phyloP scores from a whole-genome alignment of 202 grass and related monocot species.

The Panicum hallii region DNA sequence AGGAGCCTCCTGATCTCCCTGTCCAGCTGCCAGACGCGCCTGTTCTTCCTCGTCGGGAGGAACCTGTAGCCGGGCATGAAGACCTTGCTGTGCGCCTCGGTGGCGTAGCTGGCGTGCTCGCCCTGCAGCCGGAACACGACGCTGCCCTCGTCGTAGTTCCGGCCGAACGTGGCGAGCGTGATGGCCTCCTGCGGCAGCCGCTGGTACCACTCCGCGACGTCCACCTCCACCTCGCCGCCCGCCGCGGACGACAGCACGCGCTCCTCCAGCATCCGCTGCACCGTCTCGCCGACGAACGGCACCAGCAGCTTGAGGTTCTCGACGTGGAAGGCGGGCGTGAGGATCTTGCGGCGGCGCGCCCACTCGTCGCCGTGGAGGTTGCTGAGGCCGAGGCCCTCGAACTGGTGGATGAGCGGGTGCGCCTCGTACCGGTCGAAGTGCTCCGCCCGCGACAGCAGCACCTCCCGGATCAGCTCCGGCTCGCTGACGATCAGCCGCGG shows the following conservation, averaged over 20 bases:
- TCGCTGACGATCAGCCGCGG: conserved; percentile 61
- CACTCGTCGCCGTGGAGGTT: conserved; percentile 70
- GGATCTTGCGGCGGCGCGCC: conserved; percentile 66
- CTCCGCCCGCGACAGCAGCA: conserved; percentile 64
- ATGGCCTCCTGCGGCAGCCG: conserved; percentile 68
- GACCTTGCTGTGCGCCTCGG: conserved; percentile 76
- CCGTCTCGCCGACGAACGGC: conserved; percentile 58
- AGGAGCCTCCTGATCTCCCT: conserved; percentile 62
- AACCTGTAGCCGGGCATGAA: conserved; percentile 83
- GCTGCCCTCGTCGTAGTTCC: conserved; percentile 61
- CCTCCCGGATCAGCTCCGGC: conserved; percentile 72
- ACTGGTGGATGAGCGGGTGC: conserved; percentile 69
- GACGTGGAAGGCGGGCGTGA: conserved; percentile 65
- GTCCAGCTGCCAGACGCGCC: conserved; percentile 61
- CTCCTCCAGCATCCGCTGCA: conserved; percentile 59
- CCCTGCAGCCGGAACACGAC: conserved; percentile 67
- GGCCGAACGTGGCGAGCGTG: conserved; percentile 71
- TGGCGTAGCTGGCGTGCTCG: conserved; percentile 66
- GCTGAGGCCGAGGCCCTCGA: conserved; percentile 75
- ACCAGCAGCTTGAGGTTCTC: conserved; percentile 68
- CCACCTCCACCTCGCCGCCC: conserved; percentile 60
- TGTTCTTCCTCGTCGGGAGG: conserved; percentile 59
- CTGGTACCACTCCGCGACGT: conserved; percentile 63
- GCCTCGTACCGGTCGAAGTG: conserved; percentile 76
- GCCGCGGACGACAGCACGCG: background rate